A percentile compares a stretch with the other conserved stretches of the same genome.
Evolutionary conservation across 2,329 filamentous ascomycete genomes (phyloP).

Genomic region (Aspergillus sp.): DNA sequence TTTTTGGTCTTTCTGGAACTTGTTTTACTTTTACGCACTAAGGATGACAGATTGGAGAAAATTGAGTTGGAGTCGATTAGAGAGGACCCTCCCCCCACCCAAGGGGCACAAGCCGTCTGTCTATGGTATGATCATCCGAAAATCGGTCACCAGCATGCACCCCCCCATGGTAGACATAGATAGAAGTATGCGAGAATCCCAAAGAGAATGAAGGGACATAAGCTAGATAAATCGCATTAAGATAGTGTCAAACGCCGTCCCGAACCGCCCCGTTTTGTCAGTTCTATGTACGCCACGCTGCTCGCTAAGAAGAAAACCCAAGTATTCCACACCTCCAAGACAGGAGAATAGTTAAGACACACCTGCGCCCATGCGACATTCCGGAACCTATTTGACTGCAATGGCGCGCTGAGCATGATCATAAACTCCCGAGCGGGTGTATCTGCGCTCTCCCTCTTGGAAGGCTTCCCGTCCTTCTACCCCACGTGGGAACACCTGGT

Average conservation of each 20-base stretch:
- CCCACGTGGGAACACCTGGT: conserved; percentile 10
- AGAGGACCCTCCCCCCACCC: neutral
- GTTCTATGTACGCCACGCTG: conserved; percentile 31
- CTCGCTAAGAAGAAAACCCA: conserved; percentile 22
- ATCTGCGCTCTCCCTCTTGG: conserved; percentile 3
- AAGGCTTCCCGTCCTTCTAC: neutral
- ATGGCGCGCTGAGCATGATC: neutral
- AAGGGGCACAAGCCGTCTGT: neutral
- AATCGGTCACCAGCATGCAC: neutral
- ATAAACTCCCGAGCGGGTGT: neutral
- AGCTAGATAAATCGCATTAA: conserved; percentile 2
- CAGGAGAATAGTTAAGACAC: neutral
- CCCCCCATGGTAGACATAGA: conserved; percentile 7
- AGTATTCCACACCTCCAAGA: neutral
- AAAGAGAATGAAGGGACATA: conserved; percentile 3
- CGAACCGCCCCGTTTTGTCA: conserved; percentile 9
- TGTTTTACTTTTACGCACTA: neutral
- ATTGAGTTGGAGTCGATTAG: neutral
- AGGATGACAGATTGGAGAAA: neutral
- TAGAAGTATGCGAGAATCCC: conserved; percentile 4
- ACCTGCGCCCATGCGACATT: neutral
- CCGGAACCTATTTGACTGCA: neutral
- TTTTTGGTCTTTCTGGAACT: neutral
- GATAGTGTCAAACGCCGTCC: conserved; percentile 11
- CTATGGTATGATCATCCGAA: neutral